A percentile compares a stretch with the other conserved stretches of the same genome.
Evolutionary conservation across 163 green algal species (phyloP).

Genomic region (Scenedesmus sp.): DNA sequence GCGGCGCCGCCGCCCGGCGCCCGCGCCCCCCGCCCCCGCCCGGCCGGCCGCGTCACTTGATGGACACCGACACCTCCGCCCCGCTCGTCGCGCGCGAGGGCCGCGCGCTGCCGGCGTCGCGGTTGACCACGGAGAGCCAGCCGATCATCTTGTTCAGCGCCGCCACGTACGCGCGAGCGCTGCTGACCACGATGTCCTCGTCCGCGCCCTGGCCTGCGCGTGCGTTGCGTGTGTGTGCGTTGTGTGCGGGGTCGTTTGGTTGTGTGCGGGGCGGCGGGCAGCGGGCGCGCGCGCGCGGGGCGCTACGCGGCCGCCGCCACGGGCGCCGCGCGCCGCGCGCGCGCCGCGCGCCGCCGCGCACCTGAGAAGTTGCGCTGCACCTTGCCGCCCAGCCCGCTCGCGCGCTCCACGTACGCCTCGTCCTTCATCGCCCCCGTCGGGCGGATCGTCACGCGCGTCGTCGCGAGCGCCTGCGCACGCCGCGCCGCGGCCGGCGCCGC

Average conservation of each 20-base stretch:
- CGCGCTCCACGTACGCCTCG: constrained; percentile 53
- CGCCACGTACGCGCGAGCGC: constrained; percentile 82
- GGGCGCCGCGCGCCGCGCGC: not conserved
- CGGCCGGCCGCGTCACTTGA: not conserved
- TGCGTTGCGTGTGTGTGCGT: not conserved
- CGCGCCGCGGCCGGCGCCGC: too few species aligned
- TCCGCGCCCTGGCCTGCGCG: constrained; percentile 85
- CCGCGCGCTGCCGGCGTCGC: constrained; percentile 18
- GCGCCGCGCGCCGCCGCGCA: not conserved
- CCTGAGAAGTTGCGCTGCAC: constrained; percentile 52
- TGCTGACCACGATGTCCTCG: constrained; percentile 95
- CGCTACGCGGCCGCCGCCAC: not conserved
- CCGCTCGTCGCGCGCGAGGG: constrained; percentile 7
- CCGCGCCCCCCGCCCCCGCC: too few species aligned
- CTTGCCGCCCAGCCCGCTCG: constrained; percentile 37
- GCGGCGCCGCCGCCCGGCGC: too few species aligned
- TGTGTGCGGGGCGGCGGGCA: not conserved
- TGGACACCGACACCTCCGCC: constrained; percentile 17
- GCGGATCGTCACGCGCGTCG: constrained; percentile 43
- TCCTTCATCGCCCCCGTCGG: constrained; percentile 38
- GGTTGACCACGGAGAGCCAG: constrained; percentile 49
- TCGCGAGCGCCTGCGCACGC: constrained; percentile 24
- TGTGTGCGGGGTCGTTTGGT: not conserved
- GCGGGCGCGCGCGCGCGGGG: not conserved
- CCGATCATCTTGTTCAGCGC: constrained; percentile 98